Evolutionary conservation across 371 early-diverging fungal genomes (phyloP).

Genomic region (Chytridium lagenaria): DNA sequence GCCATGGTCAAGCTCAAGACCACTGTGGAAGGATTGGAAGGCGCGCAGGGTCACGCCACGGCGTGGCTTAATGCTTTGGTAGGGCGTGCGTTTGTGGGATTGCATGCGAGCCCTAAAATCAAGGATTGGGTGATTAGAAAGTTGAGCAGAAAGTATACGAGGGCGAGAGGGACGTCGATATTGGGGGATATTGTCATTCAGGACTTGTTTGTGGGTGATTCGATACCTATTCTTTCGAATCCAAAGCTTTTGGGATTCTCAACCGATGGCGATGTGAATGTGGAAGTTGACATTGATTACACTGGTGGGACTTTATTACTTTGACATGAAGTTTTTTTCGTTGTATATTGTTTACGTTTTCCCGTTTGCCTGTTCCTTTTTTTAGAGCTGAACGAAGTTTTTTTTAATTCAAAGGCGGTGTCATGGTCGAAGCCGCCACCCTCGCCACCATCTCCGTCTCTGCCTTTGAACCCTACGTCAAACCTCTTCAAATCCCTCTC

Average conservation of each 20-base stretch:
- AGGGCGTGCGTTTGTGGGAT: slow-evolving; percentile 67
- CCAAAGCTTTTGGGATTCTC: slow-evolving; percentile 73
- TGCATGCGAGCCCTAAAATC: slow-evolving; percentile 47
- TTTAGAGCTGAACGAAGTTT: not conserved
- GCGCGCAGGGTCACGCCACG: slow-evolving; percentile 31
- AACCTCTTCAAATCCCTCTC: slow-evolving; percentile 76
- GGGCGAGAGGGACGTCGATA: slow-evolving; percentile 51
- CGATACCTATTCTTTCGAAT: slow-evolving; percentile 79
- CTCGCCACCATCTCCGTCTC: slow-evolving; percentile 47
- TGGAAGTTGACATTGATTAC: slow-evolving; percentile 80
- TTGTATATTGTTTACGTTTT: too few relatives aligned
- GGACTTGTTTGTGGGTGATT: slow-evolving; percentile 79
- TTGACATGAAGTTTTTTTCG: too few relatives aligned
- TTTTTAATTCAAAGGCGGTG: slow-evolving; percentile 36
- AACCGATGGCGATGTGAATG: slow-evolving; percentile 72
- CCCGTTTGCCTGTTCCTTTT: slow-evolving; percentile 10
- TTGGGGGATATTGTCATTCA: slow-evolving; percentile 82
- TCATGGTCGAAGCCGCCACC: slow-evolving; percentile 48
- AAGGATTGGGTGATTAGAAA: slow-evolving; percentile 48
- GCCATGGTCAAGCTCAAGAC: slow-evolving; percentile 47
- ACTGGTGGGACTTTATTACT: slow-evolving; percentile 27
- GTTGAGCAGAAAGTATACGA: slow-evolving; percentile 23
- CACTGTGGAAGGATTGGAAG: slow-evolving; percentile 22
- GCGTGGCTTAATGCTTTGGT: slow-evolving; percentile 89
- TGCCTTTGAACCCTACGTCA: slow-evolving; percentile 48